These are phyloP conservation scores for Taxawa tesnikishii DNA, from an alignment of 2,329 filamentous ascomycete genomes.

Conservation along the genomic window DNA sequence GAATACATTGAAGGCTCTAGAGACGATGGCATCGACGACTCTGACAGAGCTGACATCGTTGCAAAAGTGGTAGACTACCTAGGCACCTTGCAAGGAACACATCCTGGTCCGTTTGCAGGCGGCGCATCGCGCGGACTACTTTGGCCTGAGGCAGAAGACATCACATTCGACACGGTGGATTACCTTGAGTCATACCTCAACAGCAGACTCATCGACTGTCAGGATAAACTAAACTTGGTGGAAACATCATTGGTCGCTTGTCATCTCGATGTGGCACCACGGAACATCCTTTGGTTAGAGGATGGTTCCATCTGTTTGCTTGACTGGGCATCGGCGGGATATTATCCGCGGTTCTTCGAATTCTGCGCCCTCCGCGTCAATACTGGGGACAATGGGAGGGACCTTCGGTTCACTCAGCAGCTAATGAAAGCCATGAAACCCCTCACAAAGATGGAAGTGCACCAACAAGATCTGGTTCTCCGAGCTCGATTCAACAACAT, in stretches of 20 bases:
- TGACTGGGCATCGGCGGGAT: conserved; percentile 9
- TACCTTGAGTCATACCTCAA: background rate
- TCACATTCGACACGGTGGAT: background rate
- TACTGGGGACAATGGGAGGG: background rate
- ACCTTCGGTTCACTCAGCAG: background rate
- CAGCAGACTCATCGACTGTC: background rate
- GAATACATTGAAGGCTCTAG: background rate
- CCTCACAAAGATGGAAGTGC: background rate
- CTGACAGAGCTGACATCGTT: background rate
- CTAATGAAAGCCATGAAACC: background rate
- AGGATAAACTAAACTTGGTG: background rate
- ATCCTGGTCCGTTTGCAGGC: background rate
- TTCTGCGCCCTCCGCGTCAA: conserved; percentile 1
- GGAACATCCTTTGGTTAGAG: conserved; percentile 9
- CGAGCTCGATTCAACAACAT: background rate
- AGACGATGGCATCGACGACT: background rate
- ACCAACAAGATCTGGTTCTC: background rate
- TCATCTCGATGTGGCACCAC: conserved; percentile 10
- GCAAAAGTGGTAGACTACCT: background rate
- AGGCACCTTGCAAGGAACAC: background rate
- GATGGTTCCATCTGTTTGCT: conserved; percentile 8
- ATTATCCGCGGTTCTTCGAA: conserved; percentile 9
- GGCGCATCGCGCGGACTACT: background rate
- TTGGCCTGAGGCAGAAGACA: conserved; percentile 1
- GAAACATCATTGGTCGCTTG: conserved; percentile 6